These are phyloP conservation scores for Tolypocladium ovalisporum DNA, from an alignment of 2,329 filamentous ascomycete species.

Conservation along the genomic window DNA sequence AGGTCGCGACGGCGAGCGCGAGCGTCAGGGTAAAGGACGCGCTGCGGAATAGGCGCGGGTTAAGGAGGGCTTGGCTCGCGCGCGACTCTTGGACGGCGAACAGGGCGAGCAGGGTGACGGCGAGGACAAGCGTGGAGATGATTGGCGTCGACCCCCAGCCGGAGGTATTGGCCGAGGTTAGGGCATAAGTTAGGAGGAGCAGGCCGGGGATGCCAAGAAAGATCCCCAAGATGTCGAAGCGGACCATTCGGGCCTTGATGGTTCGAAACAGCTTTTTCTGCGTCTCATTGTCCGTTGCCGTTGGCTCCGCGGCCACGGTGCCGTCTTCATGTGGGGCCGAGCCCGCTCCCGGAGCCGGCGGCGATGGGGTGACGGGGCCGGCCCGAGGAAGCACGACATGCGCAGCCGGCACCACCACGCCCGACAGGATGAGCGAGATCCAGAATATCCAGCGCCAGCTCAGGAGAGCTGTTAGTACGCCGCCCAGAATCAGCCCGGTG, in stretches of 20 bases:
- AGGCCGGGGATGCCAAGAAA: not conserved
- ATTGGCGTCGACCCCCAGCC: not conserved
- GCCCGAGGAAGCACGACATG: not conserved
- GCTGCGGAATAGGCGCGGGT: not conserved
- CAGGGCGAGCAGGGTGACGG: not conserved
- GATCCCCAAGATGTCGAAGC: not conserved
- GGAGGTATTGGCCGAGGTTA: not conserved
- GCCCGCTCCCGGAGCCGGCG: not conserved
- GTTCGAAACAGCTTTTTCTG: not conserved
- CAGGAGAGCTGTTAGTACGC: not conserved
- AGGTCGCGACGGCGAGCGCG: not conserved
- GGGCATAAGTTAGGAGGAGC: not conserved
- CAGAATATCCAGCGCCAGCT: conserved; percentile 1
- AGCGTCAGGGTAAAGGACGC: not conserved
- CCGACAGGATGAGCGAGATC: not conserved
- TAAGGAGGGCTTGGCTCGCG: not conserved
- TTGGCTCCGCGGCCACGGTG: not conserved
- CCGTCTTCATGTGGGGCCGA: not conserved
- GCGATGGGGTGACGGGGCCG: not conserved
- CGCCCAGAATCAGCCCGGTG: not conserved
- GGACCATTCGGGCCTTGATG: not conserved
- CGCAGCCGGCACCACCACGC: not conserved
- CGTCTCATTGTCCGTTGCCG: not conserved
- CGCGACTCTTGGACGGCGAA: not conserved
- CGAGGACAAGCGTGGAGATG: not conserved